These are phyloP conservation scores for Cunninghamia lanceolata DNA, from an alignment of 75 land plant genomes.

Conservation along the genomic window DNA sequence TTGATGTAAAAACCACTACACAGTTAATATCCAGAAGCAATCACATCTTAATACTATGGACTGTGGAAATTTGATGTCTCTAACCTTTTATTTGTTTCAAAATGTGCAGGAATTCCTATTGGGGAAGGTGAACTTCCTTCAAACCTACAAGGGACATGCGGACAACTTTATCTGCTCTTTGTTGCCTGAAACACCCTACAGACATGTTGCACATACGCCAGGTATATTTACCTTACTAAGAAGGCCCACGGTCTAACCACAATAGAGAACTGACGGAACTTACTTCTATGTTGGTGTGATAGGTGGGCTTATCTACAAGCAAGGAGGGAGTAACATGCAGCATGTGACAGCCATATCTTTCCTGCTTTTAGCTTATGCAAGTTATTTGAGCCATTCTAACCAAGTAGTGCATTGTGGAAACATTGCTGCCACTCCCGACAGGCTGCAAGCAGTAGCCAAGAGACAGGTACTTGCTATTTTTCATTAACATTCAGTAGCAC, in stretches of 20 bases:
- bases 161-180: slow-evolving; percentile 64
- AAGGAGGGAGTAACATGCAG: slow-evolving; percentile 75
- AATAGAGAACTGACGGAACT: neutral
- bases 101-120: slow-evolving; percentile 36
- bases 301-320: slow-evolving; percentile 79
- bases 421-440: slow-evolving; percentile 13
- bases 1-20: no score
- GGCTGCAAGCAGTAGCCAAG: slow-evolving; percentile 50
- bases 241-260: no score
- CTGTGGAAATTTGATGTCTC: no score
- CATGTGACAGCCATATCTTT: slow-evolving; percentile 77
- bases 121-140: slow-evolving; percentile 19
- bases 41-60: no score
- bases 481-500: no score
- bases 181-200: slow-evolving; percentile 48
- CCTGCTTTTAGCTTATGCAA: slow-evolving; percentile 65
- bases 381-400: slow-evolving; percentile 45
- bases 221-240: neutral
- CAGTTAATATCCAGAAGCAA: no score
- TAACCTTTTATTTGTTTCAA: no score
- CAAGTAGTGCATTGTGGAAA: slow-evolving; percentile 45
- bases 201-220: slow-evolving; percentile 46
- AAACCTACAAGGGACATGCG: slow-evolving; percentile 50
- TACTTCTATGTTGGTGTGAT: neutral
- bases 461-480: slow-evolving; percentile 37